Evolutionary conservation across 805 yeast genomes (phyloP).

Genomic region (Candida sonorensis): DNA sequence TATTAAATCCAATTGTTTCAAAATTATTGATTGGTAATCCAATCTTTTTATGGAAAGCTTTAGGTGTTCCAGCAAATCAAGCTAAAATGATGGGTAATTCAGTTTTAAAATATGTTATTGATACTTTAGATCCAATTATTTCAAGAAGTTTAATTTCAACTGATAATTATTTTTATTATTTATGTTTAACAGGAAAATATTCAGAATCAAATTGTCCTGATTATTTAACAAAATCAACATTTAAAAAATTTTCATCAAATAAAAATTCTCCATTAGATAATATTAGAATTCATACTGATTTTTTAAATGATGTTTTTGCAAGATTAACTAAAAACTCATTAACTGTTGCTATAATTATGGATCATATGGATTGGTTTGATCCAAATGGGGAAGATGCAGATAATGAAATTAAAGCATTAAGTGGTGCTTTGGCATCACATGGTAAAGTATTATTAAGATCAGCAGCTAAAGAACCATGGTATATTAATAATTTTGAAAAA

Average conservation of each 20-base stretch:
- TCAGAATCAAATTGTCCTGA: constrained; percentile 64
- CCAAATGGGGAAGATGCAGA: constrained; percentile 57
- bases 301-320: constrained; percentile 66
- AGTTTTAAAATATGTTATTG: constrained; percentile 62
- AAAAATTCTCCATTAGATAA: constrained; percentile 51
- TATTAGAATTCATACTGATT: constrained; percentile 74
- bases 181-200: constrained; percentile 59
- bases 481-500: constrained; percentile 58
- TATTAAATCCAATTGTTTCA: constrained; percentile 65
- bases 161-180: constrained; percentile 76
- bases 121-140: constrained; percentile 73
- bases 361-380: constrained; percentile 89
- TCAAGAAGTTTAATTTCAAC: constrained; percentile 53
- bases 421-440: constrained; percentile 52
- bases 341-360: constrained; percentile 79
- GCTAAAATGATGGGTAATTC: constrained; percentile 74
- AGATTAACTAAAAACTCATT: constrained; percentile 56
- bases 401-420: constrained; percentile 58
- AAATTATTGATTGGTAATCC: constrained; percentile 72
- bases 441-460: constrained; percentile 76
- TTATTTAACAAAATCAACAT: constrained; percentile 57
- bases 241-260: constrained; percentile 40
- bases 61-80: constrained; percentile 85
- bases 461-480: constrained; percentile 74
- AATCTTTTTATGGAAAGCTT: constrained; percentile 79